A percentile compares a stretch with the other conserved stretches of the same genome.
These are phyloP conservation scores for Botrytis porri DNA, from an alignment of 2,329 filamentous ascomycete species.

Conservation along the genomic window DNA sequence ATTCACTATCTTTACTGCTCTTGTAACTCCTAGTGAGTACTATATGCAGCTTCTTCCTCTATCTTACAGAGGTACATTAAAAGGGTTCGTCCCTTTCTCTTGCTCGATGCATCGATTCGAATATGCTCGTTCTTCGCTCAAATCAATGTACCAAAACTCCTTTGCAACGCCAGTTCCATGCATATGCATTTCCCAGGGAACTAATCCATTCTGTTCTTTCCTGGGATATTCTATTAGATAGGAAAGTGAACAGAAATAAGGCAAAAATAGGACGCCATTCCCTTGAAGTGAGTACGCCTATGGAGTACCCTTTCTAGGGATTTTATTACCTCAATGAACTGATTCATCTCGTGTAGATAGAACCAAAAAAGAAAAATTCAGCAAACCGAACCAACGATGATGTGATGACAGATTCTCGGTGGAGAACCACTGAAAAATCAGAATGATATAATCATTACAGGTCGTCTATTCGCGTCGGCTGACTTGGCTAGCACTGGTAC, in stretches of 20 bases:
- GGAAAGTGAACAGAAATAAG: constrained; percentile 1
- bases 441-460: constrained; percentile 16
- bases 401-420: neutral
- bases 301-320: neutral
- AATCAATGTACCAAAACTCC: constrained; percentile 10
- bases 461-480: constrained; percentile 27
- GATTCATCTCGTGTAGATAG: neutral
- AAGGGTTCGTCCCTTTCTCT: constrained; percentile 1
- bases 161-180: constrained; percentile 5
- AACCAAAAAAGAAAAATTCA: neutral
- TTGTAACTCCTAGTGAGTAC: neutral
- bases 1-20: constrained; percentile 17
- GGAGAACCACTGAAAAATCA: neutral
- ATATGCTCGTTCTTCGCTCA: constrained; percentile 16
- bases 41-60: constrained; percentile 13
- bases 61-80: constrained; percentile 18
- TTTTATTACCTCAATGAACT: neutral
- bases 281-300: neutral
- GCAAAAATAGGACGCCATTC: constrained; percentile 11
- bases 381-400: neutral
- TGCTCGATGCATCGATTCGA: constrained; percentile 4
- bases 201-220: constrained; percentile 1
- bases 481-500: constrained; percentile 55
- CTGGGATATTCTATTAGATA: constrained; percentile 17
- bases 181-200: constrained; percentile 10